Evolutionary conservation across 1,139 yeast species (phyloP).

Genomic region (Debaryomyces subglobosus): DNA sequence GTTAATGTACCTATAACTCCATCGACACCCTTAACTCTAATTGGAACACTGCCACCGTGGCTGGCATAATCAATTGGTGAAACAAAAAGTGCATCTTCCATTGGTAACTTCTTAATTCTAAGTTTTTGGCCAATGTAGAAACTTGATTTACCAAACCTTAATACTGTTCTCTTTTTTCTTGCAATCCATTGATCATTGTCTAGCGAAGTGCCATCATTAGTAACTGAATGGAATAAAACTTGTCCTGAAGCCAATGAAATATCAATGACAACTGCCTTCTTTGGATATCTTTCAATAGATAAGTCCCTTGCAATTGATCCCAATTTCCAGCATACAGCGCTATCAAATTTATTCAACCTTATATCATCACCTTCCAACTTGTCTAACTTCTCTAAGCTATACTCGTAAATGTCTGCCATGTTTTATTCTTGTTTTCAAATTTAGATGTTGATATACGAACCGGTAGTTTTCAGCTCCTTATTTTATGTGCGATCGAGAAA

Average conservation of each 20-base stretch:
- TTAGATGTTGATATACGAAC: background rate
- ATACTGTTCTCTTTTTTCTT: conserved; percentile 55
- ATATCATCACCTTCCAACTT: conserved; percentile 24
- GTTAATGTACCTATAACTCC: conserved; percentile 57
- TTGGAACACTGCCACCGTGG: conserved; percentile 68
- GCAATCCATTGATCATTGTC: conserved; percentile 66
- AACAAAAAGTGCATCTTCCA: conserved; percentile 45
- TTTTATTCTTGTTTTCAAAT: background rate
- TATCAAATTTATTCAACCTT: conserved; percentile 27
- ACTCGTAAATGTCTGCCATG: conserved; percentile 16
- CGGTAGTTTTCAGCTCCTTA: background rate
- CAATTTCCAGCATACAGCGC: conserved; percentile 40
- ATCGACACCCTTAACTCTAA: conserved; percentile 46
- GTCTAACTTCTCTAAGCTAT: conserved; percentile 17
- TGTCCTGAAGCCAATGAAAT: conserved; percentile 54
- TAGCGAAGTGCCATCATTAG: conserved; percentile 42
- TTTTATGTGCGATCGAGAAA: background rate
- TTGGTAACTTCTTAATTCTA: conserved; percentile 26
- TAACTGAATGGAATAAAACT: conserved; percentile 52
- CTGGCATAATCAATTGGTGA: conserved; percentile 53
- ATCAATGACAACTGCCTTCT: conserved; percentile 50
- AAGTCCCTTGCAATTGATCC: conserved; percentile 37
- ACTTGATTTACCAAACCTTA: conserved; percentile 56
- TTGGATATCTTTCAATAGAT: conserved; percentile 24
- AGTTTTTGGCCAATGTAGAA: conserved; percentile 56